Percentiles rank a stretch among this genome's conserved stretches.
Evolutionary conservation across 306 rosid species (phyloP).

Genomic region (Pachyrhizus erosus): DNA sequence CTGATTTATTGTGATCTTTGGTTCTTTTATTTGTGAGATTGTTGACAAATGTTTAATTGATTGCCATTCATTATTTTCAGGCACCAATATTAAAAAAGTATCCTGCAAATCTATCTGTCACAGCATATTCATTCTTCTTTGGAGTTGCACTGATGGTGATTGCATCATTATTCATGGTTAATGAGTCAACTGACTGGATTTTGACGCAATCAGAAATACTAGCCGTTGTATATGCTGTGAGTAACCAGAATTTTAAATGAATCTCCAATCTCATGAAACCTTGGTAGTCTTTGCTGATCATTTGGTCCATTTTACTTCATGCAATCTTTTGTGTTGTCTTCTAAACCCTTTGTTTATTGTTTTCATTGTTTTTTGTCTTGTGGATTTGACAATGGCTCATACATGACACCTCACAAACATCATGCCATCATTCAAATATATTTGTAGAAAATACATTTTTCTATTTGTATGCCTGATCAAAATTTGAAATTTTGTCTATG

Average conservation of each 20-base stretch:
- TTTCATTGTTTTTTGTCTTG: not conserved
- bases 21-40: constrained; percentile 17
- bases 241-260: no score
- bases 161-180: constrained; percentile 60
- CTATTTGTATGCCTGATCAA: not conserved
- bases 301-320: no score
- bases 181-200: constrained; percentile 66
- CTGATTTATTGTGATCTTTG: not conserved
- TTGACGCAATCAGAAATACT: constrained; percentile 35
- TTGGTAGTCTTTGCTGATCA: no score
- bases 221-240: no score
- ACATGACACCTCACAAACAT: not conserved
- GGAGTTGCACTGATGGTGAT: constrained; percentile 72
- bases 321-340: not conserved
- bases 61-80: constrained; percentile 55
- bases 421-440: not conserved
- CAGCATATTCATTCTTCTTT: constrained; percentile 69
- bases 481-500: not conserved
- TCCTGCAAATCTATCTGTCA: constrained; percentile 51
- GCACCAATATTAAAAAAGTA: constrained; percentile 76
- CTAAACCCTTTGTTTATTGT: constrained; percentile 4
- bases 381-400: not conserved
- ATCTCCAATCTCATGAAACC: no score
- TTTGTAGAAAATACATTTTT: not conserved
- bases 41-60: constrained; percentile 26